Evolutionary conservation across 805 yeast species (phyloP).

Genomic region (Maudiozyma serrabonitensis): DNA sequence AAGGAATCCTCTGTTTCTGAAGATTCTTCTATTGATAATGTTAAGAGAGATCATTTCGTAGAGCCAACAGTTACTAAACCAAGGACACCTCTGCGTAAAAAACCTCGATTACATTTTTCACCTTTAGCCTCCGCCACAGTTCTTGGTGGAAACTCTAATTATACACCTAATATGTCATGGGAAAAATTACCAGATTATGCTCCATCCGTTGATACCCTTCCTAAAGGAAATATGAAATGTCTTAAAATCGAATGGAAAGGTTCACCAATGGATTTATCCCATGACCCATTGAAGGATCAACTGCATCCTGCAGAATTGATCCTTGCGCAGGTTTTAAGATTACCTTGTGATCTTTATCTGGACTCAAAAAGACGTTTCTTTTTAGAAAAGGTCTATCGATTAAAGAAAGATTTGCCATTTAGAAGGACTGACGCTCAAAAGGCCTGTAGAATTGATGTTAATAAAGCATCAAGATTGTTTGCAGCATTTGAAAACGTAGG

Average conservation of each 20-base stretch:
- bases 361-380: constrained; percentile 75
- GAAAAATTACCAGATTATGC: constrained; percentile 68
- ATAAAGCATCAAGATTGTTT: constrained; percentile 81
- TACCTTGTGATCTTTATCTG: constrained; percentile 75
- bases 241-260: constrained; percentile 95
- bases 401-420: constrained; percentile 60
- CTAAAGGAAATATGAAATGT: constrained; percentile 51
- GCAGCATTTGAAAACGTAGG: constrained; percentile 88
- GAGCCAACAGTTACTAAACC: constrained; percentile 7
- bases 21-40: not conserved
- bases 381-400: constrained; percentile 73
- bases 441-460: constrained; percentile 92
- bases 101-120: constrained; percentile 18
- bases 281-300: constrained; percentile 59
- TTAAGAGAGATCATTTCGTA: not conserved
- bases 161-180: constrained; percentile 42
- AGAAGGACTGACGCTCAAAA: constrained; percentile 96
- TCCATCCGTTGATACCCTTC: constrained; percentile 57
- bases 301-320: constrained; percentile 85
- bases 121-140: constrained; percentile 19
- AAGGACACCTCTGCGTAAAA: constrained; percentile 18
- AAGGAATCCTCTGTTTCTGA: not conserved
- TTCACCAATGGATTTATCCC: constrained; percentile 80
- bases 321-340: constrained; percentile 73
- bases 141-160: constrained; percentile 18